Evolutionary conservation across 331 rosid genomes (phyloP), one percentile per base, ranked within the genome.

Genomic region (Erythrophleum ivorense): DNA sequence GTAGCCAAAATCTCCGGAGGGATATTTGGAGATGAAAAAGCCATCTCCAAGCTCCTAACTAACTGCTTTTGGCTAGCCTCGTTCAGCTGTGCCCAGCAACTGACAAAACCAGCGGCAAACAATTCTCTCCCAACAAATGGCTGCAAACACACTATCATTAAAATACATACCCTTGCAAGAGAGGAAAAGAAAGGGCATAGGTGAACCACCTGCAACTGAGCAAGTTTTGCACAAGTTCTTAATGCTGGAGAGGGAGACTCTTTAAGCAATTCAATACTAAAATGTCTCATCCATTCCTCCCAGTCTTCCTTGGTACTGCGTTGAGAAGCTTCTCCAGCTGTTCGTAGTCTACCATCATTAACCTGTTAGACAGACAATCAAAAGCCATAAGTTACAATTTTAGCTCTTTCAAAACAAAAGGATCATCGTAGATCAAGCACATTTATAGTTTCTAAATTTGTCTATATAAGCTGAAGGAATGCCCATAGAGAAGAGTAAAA

Each of bases 281-380:
- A 94, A 87, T 94, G 97, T 86, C 98, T 87, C 98, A 94, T 94
- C 98, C 98, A 94, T 84, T 94, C 98, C 78, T 93, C 97, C 98
- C 98, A 94, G 77, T 94, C 98, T 86, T 94, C 98, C 87, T 85
- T 92, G 2, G 98, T 94, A 82, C 98, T 94, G 82, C 98, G 91
- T 81, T 94, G 98, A 78, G 98, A 94, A 86, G 97, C 98, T 90
- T 94, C 98, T 79, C 97, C 98, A 85, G 98, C 97, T 11, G 92
- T 79, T 40, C 97, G 92, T 80, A 94, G 88, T 71, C 97, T 90
- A 73, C 91, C 94, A 88, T 91, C 98, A 78, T 94, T 91, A 60
- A 94, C 98, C 98, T 94, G 84, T 49, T 83, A 41, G 64, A 58
- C 80, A 81, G 41, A 31, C 82, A 13, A 38, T 48, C 29, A 80